These are phyloP conservation scores for Exophiala sideris DNA, from an alignment of 2,329 filamentous ascomycete genomes.

Conservation along the genomic window DNA sequence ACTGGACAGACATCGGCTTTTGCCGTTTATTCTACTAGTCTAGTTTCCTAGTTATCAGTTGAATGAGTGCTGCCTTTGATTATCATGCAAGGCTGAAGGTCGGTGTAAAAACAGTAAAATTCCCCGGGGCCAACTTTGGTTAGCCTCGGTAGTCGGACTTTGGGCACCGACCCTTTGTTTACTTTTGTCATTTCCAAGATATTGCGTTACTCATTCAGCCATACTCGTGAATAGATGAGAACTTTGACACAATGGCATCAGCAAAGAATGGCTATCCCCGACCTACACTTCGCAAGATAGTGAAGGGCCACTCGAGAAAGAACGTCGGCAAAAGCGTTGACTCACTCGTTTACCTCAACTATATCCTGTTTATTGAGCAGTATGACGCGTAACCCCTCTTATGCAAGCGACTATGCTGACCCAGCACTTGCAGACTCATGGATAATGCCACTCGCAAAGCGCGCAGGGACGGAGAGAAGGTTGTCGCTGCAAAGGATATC, in stretches of 20 bases:
- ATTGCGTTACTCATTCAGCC: too few relatives aligned
- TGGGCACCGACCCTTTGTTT: not conserved
- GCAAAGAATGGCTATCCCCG: constrained; percentile 78
- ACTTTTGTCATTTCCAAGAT: not conserved
- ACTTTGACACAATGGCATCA: constrained; percentile 49
- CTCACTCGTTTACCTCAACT: constrained; percentile 80
- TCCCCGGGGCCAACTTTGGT: too few relatives aligned
- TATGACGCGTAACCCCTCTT: constrained; percentile 31
- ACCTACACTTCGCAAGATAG: constrained; percentile 79
- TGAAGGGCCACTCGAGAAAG: constrained; percentile 82
- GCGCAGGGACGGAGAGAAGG: constrained; percentile 69
- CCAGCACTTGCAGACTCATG: constrained; percentile 56
- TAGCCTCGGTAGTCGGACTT: too few relatives aligned
- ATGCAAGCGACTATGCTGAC: not conserved
- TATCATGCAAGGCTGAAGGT: too few relatives aligned
- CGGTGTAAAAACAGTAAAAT: too few relatives aligned
- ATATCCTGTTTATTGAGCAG: constrained; percentile 74
- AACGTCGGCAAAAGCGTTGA: constrained; percentile 82
- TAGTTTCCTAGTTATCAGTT: too few relatives aligned
- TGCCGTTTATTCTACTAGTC: too few relatives aligned
- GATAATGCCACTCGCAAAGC: constrained; percentile 75
- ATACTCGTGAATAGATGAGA: not conserved
- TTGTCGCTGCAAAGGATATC: constrained; percentile 70
- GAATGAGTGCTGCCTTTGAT: too few relatives aligned
- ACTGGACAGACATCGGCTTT: too few relatives aligned